These are phyloP conservation scores for Colletotrichum sp. DNA, from an alignment of 2,329 filamentous ascomycete genomes.

Conservation along the genomic window DNA sequence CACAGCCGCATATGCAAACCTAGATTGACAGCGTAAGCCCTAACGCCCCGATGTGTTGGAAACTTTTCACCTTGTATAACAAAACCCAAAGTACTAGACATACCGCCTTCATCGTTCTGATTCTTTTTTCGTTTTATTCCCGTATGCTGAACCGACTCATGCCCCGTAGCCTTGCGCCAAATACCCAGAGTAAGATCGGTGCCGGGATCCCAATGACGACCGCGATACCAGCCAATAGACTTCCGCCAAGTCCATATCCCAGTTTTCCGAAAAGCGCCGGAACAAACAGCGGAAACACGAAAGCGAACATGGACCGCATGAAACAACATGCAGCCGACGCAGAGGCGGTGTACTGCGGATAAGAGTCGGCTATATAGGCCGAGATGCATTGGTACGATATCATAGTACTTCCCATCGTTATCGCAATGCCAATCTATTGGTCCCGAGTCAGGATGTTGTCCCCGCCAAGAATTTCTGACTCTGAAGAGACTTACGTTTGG, in stretches of 20 bases:
- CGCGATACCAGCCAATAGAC: conserved; percentile 38
- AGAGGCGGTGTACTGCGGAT: conserved; percentile 50
- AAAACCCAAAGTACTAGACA: fast-evolving
- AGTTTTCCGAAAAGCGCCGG: conserved; percentile 40
- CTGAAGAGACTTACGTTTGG: conserved; percentile 33
- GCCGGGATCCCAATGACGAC: conserved; percentile 41
- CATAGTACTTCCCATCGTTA: conserved; percentile 1
- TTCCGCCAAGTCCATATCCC: conserved; percentile 45
- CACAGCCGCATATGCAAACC: neutral
- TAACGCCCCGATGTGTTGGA: neutral
- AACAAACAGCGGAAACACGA: conserved; percentile 55
- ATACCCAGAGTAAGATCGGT: conserved; percentile 45
- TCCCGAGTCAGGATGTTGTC: neutral
- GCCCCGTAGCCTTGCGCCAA: conserved; percentile 37
- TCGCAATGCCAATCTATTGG: neutral
- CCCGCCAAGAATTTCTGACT: neutral
- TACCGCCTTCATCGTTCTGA: fast-evolving
- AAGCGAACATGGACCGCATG: conserved; percentile 48
- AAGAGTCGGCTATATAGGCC: conserved; percentile 48
- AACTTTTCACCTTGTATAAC: neutral
- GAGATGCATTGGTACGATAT: conserved; percentile 8
- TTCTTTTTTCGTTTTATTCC: no score
- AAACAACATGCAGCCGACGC: conserved; percentile 53
- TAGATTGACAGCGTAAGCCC: neutral
- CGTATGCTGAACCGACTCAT: conserved; percentile 4